These are phyloP conservation scores for Talaromyces sp. DNA, from an alignment of 2,329 filamentous ascomycete genomes.

Conservation along the genomic window DNA sequence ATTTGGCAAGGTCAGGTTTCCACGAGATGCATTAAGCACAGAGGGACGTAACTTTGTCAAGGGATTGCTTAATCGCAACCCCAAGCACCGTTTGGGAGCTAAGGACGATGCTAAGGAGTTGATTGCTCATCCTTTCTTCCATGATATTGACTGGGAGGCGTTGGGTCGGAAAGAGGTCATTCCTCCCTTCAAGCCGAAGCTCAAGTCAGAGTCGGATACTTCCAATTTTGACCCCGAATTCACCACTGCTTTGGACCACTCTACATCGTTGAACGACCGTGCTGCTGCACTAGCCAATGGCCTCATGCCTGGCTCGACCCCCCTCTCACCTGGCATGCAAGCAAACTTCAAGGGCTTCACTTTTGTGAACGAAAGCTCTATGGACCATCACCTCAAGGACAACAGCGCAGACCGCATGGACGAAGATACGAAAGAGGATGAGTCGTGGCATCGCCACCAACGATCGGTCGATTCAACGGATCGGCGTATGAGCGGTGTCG, in stretches of 20 bases:
- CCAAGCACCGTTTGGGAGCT: slow-evolving; percentile 88
- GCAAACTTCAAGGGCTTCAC: slow-evolving; percentile 98
- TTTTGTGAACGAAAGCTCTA: slow-evolving; percentile 94
- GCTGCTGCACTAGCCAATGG: slow-evolving; percentile 82
- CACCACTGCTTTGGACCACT: slow-evolving; percentile 85
- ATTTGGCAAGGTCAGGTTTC: slow-evolving; percentile 96
- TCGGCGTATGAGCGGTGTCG: slow-evolving; percentile 45
- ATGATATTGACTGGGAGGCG: slow-evolving; percentile 87
- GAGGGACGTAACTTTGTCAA: slow-evolving; percentile 98
- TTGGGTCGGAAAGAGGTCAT: slow-evolving; percentile 87
- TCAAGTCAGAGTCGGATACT: slow-evolving; percentile 92
- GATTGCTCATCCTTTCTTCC: slow-evolving; percentile 91
- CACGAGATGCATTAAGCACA: slow-evolving; percentile 85
- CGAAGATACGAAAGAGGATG: slow-evolving; percentile 42
- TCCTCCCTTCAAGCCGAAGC: slow-evolving; percentile 94
- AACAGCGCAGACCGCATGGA: slow-evolving; percentile 41
- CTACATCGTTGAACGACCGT: slow-evolving; percentile 83
- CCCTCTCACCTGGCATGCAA: slow-evolving; percentile 90
- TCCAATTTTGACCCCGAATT: slow-evolving; percentile 99
- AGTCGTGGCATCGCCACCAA: slow-evolving; percentile 34
- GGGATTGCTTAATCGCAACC: slow-evolving; percentile 92
- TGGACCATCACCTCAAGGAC: slow-evolving; percentile 60
- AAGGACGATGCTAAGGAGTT: slow-evolving; percentile 89
- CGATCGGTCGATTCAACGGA: slow-evolving; percentile 31
- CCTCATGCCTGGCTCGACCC: slow-evolving; percentile 78